phyloP scores from a whole-genome alignment of 2,329 filamentous ascomycete species.

The Colletotrichum tabaci region DNA sequence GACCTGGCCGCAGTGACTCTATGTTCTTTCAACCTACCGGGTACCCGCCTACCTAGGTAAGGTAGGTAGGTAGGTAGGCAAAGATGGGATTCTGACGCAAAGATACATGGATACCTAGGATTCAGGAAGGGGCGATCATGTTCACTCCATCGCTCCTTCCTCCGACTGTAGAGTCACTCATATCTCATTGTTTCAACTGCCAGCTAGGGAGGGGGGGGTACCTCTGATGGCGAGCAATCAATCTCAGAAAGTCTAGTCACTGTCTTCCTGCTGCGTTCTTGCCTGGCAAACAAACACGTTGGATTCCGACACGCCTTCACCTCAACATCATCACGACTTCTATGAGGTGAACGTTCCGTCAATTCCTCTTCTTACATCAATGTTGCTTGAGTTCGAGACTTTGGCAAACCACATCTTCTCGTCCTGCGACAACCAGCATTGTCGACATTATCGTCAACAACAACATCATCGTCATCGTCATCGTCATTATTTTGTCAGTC shows the following conservation, averaged over 20 bases:
- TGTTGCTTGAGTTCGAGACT: background rate
- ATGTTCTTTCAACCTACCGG: too few species aligned
- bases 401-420: background rate
- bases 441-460: background rate
- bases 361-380: background rate
- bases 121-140: background rate
- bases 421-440: background rate
- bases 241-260: background rate
- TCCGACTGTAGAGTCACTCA: background rate
- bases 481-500: background rate
- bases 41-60: too few species aligned
- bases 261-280: background rate
- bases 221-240: background rate
- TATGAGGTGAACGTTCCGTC: background rate
- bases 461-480: background rate
- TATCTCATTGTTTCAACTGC: background rate
- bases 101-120: too few species aligned
- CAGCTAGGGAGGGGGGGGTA: background rate
- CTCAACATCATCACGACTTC: too few species aligned
- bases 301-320: background rate
- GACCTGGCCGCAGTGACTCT: too few species aligned
- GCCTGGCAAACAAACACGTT: background rate
- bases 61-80: too few species aligned
- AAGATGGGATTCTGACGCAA: too few species aligned
- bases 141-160: background rate